These are phyloP conservation scores for Kazachstania taianensis DNA, from an alignment of 805 yeast species.

Conservation along the genomic window DNA sequence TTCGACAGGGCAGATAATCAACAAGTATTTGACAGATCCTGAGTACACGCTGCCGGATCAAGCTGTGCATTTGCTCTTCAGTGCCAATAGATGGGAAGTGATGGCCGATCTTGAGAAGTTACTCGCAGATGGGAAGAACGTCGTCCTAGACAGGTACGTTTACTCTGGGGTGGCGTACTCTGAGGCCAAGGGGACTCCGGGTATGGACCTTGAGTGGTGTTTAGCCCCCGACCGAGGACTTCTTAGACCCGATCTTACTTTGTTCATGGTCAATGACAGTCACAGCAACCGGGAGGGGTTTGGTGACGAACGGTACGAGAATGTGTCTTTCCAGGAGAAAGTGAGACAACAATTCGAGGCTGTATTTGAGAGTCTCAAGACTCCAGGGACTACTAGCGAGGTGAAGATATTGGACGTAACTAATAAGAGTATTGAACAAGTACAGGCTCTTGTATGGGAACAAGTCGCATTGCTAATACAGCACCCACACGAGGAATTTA, in stretches of 20 bases:
- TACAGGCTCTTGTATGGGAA: slow-evolving; percentile 37
- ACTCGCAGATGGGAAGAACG: slow-evolving; percentile 38
- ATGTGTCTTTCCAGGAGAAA: slow-evolving; percentile 54
- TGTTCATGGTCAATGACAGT: slow-evolving; percentile 53
- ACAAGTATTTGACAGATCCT: slow-evolving; percentile 53
- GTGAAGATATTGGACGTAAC: slow-evolving; percentile 53
- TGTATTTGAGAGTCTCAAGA: slow-evolving; percentile 26
- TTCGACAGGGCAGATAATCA: slow-evolving; percentile 66
- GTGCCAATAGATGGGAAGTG: slow-evolving; percentile 93
- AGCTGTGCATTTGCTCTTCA: slow-evolving; percentile 76
- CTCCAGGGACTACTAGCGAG: slow-evolving; percentile 8
- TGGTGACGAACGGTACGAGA: slow-evolving; percentile 93
- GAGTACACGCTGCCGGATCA: slow-evolving; percentile 52
- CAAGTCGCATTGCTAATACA: slow-evolving; percentile 10
- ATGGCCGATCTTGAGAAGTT: slow-evolving; percentile 39
- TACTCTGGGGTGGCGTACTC: slow-evolving; percentile 93
- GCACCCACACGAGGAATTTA: slow-evolving; percentile 1
- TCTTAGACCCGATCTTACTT: slow-evolving; percentile 74
- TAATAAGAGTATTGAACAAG: slow-evolving; percentile 46
- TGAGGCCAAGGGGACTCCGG: slow-evolving; percentile 51
- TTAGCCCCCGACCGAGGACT: slow-evolving; percentile 70
- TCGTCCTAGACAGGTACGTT: slow-evolving; percentile 78
- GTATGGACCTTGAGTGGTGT: slow-evolving; percentile 68
- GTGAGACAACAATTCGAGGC: slow-evolving; percentile 45
- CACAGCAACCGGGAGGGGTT: slow-evolving; percentile 56